Evolutionary conservation across 768 basidiomycete genomes (phyloP), one percentile per base, ranked within the genome.

Genomic region (Wakefieldia striispora): DNA sequence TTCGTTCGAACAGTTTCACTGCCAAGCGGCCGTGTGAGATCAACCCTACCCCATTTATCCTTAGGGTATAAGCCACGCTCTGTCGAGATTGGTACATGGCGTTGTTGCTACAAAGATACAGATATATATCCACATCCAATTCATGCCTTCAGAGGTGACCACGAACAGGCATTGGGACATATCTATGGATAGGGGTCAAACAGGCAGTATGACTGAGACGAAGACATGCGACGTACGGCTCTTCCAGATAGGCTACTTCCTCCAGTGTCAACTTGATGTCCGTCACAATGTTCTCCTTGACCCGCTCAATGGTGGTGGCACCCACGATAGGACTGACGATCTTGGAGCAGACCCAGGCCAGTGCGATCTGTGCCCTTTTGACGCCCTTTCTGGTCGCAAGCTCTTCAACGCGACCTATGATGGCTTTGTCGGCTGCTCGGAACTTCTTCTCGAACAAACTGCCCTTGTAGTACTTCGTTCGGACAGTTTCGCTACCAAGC

Each of bases 321-420:
- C 76, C 75, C 9, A 76, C 67, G 50, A 78, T 78, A 0, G 77
- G 77, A 17, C 72, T 74, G 3, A 69, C 57, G 4, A 75, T 69
- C 57, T 78, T 78, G 23, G 59, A 40, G 3, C 64, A 37, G 1
- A 65, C 48, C 76, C 78, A 78, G 4, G 72, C 71, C 3, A 78
- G 51, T 8, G 76, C 75, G 26, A 78, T 66, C 50, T 77, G 75
- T 8, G 68, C 65, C 77, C 78, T 79, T 44, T 65, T 64, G 46
- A 70, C 58, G 0, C 61, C 67, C 38, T 67, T 68, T 56, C 72
- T 72, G 48, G 67, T 65, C 4, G 78, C 69, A 14, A 78, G 52
- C 42, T 72, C 65, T 56, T 75, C 68, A 6, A 78, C 72, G 13
- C 73, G 67, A 20, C 51, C 57, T 57, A 75, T 67, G 56, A 76